Evolutionary conservation across 2,329 filamentous ascomycete species (phyloP), one percentile per base, ranked within the genome.

Genomic region (Aspergillus eucalypticola): DNA sequence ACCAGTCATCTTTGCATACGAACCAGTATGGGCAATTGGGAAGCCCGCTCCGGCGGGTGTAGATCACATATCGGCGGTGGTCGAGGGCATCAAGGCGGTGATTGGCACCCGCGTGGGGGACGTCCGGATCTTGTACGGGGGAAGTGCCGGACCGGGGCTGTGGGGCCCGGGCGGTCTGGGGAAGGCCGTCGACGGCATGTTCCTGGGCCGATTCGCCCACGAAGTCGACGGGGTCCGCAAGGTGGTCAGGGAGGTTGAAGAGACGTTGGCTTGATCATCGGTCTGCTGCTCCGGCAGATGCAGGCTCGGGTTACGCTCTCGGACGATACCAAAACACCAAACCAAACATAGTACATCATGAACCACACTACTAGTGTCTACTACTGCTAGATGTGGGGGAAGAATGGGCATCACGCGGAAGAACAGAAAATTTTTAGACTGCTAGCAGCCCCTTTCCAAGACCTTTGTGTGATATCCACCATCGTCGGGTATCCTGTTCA

Each of bases 1-100:
- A 0, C 88, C 92, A 51, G 83, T 95, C 5, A 84, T 94, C 6
- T 82, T 96, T 59, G 91, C 91, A 0, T 96, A 96, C 71, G 91
- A 96, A 79, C 91, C 91, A 7, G 90, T 95, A 1, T 96, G 91
- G 91, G 91, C 91, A 0, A 96, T 95, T 74, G 91, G 91, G 0
- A 88, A 90, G 8, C 79, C 83, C 1, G 80, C 88, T 69, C 91
- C 91, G 2, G 91, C 91, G 0, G 83, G 83, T 7, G 84, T 88
- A 17, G 87, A 88, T 62, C 88, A 96, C 71, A 89, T 96, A 0
- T 83, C 88, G 3, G 83, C 81, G 39, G 90, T 95, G 2, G 87
- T 90, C 15, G 82, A 83, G 67, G 85, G 85, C 17, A 81, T 93
- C 52, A 82, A 88, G 56, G 69, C 70, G 5, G 74, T 85, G 10